Evolutionary conservation across 1,284 basidiomycete genomes (phyloP).

Genomic region (Trametes versicolor): DNA sequence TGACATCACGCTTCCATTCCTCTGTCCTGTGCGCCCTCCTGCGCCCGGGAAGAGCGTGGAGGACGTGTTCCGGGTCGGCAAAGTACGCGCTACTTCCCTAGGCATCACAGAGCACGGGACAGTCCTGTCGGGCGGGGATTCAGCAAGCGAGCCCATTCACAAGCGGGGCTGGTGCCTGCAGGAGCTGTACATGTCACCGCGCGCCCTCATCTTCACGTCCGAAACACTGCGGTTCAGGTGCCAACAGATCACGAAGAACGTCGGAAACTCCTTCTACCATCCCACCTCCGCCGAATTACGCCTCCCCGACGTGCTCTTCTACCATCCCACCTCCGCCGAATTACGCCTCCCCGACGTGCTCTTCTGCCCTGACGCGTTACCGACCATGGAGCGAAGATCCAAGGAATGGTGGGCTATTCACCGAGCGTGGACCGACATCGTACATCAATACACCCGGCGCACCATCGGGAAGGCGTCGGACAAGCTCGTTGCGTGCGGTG

Average conservation of each 20-base stretch:
- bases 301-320: conserved; percentile 24
- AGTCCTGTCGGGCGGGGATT: background rate
- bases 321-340: background rate
- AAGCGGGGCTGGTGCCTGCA: conserved; percentile 30
- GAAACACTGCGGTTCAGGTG: conserved; percentile 29
- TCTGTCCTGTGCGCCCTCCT: background rate
- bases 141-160: conserved; percentile 11
- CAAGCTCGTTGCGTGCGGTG: conserved; percentile 31
- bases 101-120: background rate
- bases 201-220: conserved; percentile 13
- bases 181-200: conserved; percentile 25
- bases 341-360: conserved; percentile 23
- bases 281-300: conserved; percentile 1
- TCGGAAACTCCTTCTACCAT: conserved; percentile 24
- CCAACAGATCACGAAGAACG: conserved; percentile 18
- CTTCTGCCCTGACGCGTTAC: conserved; percentile 5
- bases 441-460: conserved; percentile 28
- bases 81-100: conserved; percentile 13
- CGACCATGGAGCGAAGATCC: background rate
- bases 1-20: background rate
- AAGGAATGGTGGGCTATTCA: conserved; percentile 9
- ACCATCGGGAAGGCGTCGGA: conserved; percentile 18
- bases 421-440: conserved; percentile 19
- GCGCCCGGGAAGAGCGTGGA: background rate
- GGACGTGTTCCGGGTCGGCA: background rate